Conservation (phyloP, 2,329 filamentous ascomycete species). For the Alternaria triticimaculans region DNA sequence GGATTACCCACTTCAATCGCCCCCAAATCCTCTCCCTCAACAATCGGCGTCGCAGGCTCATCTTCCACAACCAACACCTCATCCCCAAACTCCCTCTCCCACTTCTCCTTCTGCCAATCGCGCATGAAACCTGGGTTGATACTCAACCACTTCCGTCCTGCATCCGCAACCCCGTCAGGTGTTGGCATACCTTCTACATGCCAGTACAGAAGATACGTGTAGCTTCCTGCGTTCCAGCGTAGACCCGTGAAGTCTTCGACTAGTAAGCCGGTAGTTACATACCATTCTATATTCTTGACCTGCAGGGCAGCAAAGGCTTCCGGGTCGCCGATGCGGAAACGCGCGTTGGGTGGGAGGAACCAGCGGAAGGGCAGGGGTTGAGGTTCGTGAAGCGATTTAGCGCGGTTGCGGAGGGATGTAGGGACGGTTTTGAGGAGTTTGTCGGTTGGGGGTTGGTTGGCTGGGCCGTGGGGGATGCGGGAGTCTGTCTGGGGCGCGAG, state of each 20-base stretch:
- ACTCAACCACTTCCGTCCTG: neutral
- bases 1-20: too few species aligned
- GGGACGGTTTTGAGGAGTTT: constrained; percentile 1
- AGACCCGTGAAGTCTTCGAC: neutral
- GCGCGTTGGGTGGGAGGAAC: neutral
- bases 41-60: neutral
- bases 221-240: neutral
- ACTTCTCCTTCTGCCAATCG: neutral
- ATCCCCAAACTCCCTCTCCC: neutral
- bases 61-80: neutral
- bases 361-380: neutral
- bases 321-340: neutral
- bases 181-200: neutral
- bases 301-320: neutral
- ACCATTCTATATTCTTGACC: neutral
- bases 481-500: neutral
- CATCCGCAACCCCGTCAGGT: neutral
- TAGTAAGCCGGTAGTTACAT: neutral
- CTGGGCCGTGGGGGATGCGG: neutral
- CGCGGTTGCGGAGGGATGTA: neutral
- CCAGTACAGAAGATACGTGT: neutral
- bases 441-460: neutral
- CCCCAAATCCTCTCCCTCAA: neutral
- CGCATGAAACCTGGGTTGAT: neutral
- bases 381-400: neutral